Conservation (phyloP, 2,329 filamentous ascomycete species). For the Neoscytalidium dimidiatum region DNA sequence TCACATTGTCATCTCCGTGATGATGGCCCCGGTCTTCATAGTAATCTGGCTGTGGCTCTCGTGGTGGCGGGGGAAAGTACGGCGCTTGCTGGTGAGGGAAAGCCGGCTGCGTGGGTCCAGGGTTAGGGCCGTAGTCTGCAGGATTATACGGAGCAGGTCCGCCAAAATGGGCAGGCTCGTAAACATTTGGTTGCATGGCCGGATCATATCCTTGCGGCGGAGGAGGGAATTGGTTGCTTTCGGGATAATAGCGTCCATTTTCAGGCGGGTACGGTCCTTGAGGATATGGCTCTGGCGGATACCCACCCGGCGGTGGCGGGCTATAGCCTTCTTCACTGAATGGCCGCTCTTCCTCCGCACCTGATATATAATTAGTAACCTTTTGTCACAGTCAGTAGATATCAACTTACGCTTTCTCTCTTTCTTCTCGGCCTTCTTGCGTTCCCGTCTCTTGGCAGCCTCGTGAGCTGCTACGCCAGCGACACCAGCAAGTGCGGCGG, state of each 20-base stretch:
- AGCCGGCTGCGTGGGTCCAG: conserved; percentile 16
- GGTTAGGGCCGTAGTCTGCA: conserved; percentile 45
- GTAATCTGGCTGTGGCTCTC: conserved; percentile 30
- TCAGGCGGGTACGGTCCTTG: conserved; percentile 8
- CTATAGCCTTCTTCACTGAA: conserved; percentile 7
- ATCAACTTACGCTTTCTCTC: conserved; percentile 52
- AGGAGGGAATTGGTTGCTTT: conserved; percentile 52
- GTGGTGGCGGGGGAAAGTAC: conserved; percentile 32
- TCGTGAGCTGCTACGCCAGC: conserved; percentile 61
- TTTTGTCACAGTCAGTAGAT: conserved; percentile 9
- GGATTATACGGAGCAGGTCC: conserved; percentile 41
- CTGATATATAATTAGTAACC: conserved; percentile 5
- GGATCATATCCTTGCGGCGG: conserved; percentile 38
- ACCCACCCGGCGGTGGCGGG: background rate
- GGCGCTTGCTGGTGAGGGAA: conserved; percentile 24
- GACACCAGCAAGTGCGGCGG: conserved; percentile 59
- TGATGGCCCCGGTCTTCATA: conserved; percentile 35
- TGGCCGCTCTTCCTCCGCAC: conserved; percentile 24
- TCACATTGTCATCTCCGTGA: conserved; percentile 51
- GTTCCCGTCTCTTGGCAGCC: conserved; percentile 57
- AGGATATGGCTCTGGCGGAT: conserved; percentile 15
- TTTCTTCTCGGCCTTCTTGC: conserved; percentile 56
- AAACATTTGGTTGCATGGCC: conserved; percentile 29
- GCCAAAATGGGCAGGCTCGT: conserved; percentile 32
- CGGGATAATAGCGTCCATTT: conserved; percentile 45